Base-by-base conservation (phyloP, 495 filamentous ascomycete genomes). In the Daldinia decipiens region DNA sequence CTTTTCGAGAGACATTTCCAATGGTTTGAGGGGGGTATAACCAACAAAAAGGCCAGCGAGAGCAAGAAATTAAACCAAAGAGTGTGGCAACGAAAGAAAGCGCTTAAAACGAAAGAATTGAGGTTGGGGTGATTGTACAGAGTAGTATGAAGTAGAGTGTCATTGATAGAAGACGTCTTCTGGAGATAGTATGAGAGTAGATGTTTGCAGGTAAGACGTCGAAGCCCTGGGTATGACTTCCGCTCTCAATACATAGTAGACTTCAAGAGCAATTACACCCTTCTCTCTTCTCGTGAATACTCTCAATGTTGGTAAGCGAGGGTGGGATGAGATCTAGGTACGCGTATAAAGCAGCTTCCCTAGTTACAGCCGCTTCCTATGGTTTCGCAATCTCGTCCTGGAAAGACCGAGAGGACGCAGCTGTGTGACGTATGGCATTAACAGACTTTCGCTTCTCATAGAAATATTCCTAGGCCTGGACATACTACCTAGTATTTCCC, bases 1-100 rank as follows among this genome's bases (percentile, higher is more conserved):
- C 52, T 75, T 71, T 34, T 67, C 64, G 51, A 58, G 43, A 53
- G 61, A 53, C 75, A 77, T 77, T 39, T 53, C 24, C 24, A 53
- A 58, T 24, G n/a, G 53, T 19, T 7, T 56, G 17, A 31, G 62
- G 38, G 38, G 24, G 38, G 24, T 58, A 63, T 63, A 56, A 65
- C 45, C 54, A 68, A 65, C 63, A 5, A 68, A 68, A 68, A 65
- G 63, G 29, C 8, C 45, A 64, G 34, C 21, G 32, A 65, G 7
- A 65, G 55, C 64, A 68, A 72, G 50, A 72, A 68, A 65, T 39
- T 68, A 72, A 64, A 56, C 68, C 68, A 76, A 74, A 59, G 56
- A 62, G 59, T 54, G 43, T 43, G 45, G 19, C 31, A 72, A 61
- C 60, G 68, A 72, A 72, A 68, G 60, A 34, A 34, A 64, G 36